Percentiles rank a stretch among this genome's conserved stretches.
Conservation (phyloP, 345 rosid species). For the Clarkia xantiana region DNA sequence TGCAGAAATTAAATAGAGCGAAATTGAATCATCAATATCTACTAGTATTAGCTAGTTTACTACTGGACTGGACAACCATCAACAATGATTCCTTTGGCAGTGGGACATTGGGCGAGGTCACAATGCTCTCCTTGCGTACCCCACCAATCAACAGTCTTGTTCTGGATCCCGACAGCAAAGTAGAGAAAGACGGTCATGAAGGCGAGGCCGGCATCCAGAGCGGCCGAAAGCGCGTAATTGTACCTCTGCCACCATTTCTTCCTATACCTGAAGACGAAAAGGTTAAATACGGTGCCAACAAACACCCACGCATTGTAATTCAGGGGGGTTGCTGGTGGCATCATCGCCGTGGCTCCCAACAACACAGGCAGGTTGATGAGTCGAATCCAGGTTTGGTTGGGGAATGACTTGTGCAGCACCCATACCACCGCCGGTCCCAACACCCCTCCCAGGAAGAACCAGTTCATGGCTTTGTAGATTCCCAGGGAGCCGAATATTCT, state of each 20-base stretch:
- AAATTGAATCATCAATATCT: no score
- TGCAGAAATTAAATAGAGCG: no score
- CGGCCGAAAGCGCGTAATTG: conserved; percentile 13
- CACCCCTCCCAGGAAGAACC: conserved; percentile 76
- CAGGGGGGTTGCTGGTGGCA: conserved; percentile 68
- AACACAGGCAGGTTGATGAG: conserved; percentile 75
- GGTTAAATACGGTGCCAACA: conserved; percentile 65
- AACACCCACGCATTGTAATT: conserved; percentile 63
- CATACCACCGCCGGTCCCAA: conserved; percentile 57
- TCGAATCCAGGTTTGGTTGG: conserved; percentile 65
- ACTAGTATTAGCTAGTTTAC: no score
- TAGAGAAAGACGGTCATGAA: conserved; percentile 10
- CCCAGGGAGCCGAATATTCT: conserved; percentile 61
- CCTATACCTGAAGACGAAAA: conserved; percentile 49
- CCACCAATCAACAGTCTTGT: conserved; percentile 7
- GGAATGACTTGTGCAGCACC: conserved; percentile 58
- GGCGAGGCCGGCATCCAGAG: conserved; percentile 9
- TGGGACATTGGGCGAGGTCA: conserved; percentile 8
- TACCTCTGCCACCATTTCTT: conserved; percentile 86
- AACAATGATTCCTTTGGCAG: conserved; percentile 5
- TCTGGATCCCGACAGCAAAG: conserved; percentile 4
- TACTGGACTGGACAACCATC: conserved; percentile 11
- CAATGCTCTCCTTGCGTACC: conserved; percentile 5
- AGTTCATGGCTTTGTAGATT: conserved; percentile 54
- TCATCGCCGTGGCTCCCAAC: conserved; percentile 54